Base-by-base conservation (phyloP, 2,329 filamentous ascomycete species). In the Aspergillus costaricaensis region DNA sequence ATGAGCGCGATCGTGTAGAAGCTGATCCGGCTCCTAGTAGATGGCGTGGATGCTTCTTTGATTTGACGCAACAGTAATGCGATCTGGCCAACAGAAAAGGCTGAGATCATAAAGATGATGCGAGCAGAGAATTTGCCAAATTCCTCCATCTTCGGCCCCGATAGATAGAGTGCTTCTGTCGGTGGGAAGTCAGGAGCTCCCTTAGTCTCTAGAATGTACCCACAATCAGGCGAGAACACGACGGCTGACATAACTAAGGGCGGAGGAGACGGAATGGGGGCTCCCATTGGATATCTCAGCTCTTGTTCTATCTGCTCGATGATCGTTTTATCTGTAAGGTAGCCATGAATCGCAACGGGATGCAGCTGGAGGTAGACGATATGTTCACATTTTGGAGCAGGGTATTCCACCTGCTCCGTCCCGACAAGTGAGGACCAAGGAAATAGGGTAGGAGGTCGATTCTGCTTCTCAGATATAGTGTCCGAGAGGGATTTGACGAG, bases 341-440 rank as follows among this genome's bases (percentile, higher is more conserved):
- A 68, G 32, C 69, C 69, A 44, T 67, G 64, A 12, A 78, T 63
- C 14, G 67, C 57, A 12, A 79, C 68, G 4, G 79, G 79, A 62
- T 81, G 77, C 61, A 81, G 80, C 73, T 98, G 95, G 30, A 94
- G 80, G 74, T 93, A 98, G 57, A 96, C 80, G 53, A 99, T 80
- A 70, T 92, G 92, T 76, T 99, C 95, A 81, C 95, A 99, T 67
- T 91, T 90, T 0, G 92, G 91, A 36, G 83, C 77, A 17, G 86
- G 84, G 61, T 78, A 79, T 47, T 77, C 72, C 43, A 76, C 62
- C 36, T 77, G 74, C 59, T 79, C 73, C 15, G 83, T 77, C 5
- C 82, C 86, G 62, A 87, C 79, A 57, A 86, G 86, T 2, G 91
- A 90, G 2, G 87, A 86, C 92, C 92, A 97, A 0, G 92, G 91